These are phyloP conservation scores for Candida tibetensis DNA, from an alignment of 805 yeast genomes.

Conservation along the genomic window DNA sequence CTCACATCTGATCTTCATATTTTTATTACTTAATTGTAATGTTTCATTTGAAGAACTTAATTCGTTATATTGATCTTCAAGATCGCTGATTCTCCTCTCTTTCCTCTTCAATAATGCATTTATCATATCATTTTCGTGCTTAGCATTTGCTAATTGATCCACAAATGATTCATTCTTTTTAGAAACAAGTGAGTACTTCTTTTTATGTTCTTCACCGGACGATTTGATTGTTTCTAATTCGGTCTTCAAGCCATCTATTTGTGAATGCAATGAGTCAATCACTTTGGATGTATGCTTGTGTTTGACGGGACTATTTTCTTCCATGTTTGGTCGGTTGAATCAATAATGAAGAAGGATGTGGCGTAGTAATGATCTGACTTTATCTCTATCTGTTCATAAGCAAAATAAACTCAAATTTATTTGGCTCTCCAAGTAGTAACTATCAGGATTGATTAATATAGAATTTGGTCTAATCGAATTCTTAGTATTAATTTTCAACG, in stretches of 20 bases:
- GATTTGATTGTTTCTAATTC: constrained; percentile 41
- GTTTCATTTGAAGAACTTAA: constrained; percentile 47
- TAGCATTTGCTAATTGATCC: constrained; percentile 65
- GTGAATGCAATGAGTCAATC: constrained; percentile 54
- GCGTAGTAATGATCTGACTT: neutral
- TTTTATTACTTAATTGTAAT: constrained; percentile 47
- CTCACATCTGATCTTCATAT: constrained; percentile 48
- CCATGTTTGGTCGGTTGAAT: constrained; percentile 9
- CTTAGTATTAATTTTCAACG: constrained; percentile 1
- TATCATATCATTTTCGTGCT: constrained; percentile 75
- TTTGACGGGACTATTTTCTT: constrained; percentile 18
- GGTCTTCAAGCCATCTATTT: constrained; percentile 41
- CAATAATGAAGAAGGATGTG: neutral
- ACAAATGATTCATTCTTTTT: constrained; percentile 52
- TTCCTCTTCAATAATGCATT: constrained; percentile 66
- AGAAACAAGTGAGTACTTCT: constrained; percentile 47
- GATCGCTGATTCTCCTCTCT: constrained; percentile 63
- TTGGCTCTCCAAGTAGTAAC: neutral
- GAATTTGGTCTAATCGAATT: constrained; percentile 1
- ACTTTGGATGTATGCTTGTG: constrained; percentile 27
- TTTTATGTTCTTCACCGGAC: constrained; percentile 48
- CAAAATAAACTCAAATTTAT: neutral
- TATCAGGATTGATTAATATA: constrained; percentile 1
- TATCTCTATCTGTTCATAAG: neutral
- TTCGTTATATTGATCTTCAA: constrained; percentile 57